phyloP scores from a whole-genome alignment of 345 rosid species.

The Camelina neglecta region DNA sequence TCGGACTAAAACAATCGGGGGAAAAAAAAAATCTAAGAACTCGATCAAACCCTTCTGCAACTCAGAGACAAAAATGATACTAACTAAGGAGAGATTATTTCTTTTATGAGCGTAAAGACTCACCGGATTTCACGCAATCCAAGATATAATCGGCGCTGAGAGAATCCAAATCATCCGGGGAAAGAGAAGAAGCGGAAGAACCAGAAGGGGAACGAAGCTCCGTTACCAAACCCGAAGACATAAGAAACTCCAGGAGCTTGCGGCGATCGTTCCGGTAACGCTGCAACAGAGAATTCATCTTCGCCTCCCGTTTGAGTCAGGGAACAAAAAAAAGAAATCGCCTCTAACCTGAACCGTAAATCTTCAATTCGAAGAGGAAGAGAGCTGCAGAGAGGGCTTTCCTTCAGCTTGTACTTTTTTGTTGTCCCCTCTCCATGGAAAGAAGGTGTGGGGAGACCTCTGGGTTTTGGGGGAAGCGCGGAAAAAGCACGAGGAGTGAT shows the following conservation, averaged over 20 bases:
- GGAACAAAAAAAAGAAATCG: not conserved
- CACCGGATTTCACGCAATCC: slow-evolving; percentile 73
- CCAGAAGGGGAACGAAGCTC: slow-evolving; percentile 66
- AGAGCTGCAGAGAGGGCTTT: slow-evolving; percentile 16
- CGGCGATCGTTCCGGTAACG: slow-evolving; percentile 92
- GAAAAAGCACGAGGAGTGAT: slow-evolving; percentile 37
- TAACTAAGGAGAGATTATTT: not conserved
- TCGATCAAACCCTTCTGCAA: not conserved
- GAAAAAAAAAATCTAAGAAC: not conserved
- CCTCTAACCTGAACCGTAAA: not conserved
- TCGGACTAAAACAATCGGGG: not conserved
- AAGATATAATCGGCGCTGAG: slow-evolving; percentile 78
- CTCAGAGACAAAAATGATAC: not conserved
- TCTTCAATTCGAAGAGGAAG: not conserved
- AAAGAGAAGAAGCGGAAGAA: slow-evolving; percentile 52
- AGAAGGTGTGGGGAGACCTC: slow-evolving; percentile 5
- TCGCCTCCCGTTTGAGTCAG: slow-evolving; percentile 18
- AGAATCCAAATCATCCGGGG: slow-evolving; percentile 63
- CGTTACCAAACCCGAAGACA: slow-evolving; percentile 62
- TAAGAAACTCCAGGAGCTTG: slow-evolving; percentile 74
- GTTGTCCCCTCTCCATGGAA: slow-evolving; percentile 33
- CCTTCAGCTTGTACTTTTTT: slow-evolving; percentile 22
- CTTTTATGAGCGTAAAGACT: not conserved
- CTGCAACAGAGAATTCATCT: slow-evolving; percentile 50
- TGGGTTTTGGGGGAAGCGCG: slow-evolving; percentile 40